phyloP scores from a whole-genome alignment of 2,329 filamentous ascomycete species.

The Lachnellula subtilissima region DNA sequence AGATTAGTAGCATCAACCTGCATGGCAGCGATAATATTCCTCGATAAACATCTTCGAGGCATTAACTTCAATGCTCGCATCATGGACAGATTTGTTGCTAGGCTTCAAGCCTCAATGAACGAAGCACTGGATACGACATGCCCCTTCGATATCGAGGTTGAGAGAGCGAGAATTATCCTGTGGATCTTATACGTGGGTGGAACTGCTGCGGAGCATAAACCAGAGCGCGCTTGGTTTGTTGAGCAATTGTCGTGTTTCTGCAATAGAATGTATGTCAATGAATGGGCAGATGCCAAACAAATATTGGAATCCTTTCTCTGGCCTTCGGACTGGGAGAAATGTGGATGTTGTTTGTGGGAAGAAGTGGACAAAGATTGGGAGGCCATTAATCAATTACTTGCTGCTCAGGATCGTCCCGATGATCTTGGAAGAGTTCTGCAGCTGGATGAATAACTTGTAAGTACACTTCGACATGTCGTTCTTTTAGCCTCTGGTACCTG shows the following conservation, averaged over 20 bases:
- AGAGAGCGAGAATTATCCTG: conserved; percentile 7
- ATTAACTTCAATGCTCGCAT: conserved; percentile 11
- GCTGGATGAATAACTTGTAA: not conserved
- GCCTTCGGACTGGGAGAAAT: conserved; percentile 1
- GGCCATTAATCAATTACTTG: not conserved
- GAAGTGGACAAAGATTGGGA: conserved; percentile 8
- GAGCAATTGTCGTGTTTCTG: conserved; percentile 5
- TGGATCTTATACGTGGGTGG: conserved; percentile 15
- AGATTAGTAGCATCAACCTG: conserved; percentile 12
- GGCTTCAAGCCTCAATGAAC: conserved; percentile 10
- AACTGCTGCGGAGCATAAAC: conserved; percentile 2
- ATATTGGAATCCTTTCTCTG: conserved; percentile 11
- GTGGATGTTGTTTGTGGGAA: not conserved
- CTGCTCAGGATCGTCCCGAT: not conserved
- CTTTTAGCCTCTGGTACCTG: conserved; percentile 6
- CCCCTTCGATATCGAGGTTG: not conserved
- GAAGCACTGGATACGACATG: conserved; percentile 5
- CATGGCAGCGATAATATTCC: conserved; percentile 10
- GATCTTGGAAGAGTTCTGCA: not conserved
- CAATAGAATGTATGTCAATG: conserved; percentile 2
- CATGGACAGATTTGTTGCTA: conserved; percentile 6
- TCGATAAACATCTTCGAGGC: conserved; percentile 13
- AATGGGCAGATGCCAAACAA: conserved; percentile 4
- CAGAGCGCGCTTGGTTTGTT: conserved; percentile 11
- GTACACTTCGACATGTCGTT: not conserved